Base-by-base conservation (phyloP, 1,284 basidiomycete species). In the Malassezia japonica region DNA sequence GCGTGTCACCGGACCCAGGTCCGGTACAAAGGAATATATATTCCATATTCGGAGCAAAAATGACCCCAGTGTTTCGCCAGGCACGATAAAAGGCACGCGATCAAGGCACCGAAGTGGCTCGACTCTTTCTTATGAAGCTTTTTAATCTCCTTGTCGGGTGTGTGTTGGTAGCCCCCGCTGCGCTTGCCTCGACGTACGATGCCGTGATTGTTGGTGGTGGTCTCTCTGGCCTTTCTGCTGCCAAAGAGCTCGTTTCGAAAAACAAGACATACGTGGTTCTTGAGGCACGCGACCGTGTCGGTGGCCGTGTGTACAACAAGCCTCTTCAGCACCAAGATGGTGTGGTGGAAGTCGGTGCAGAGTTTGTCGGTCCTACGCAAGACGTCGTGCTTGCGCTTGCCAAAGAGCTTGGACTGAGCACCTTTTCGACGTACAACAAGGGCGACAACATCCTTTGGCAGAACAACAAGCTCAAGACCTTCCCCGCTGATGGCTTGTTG, bases 201-300 rank as follows among this genome's bases (percentile, higher is more conserved):
- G 75, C 74, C 10, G 68, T 77, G 61, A 72, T 78, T 56, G 65
- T 79, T 41, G 78, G 78, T 13, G 76, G 77, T 9, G 77, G 77
- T 13, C 77, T 76, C 74, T 65, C 76, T 1, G 77, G 77, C 24
- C 67, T 77, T 10, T 73, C 75, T 4, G 76, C 77, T 1, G 77
- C 77, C 1, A 66, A 73, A 20, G 62, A 72, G 8, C 75, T 78
- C 23, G 59, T 75, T 1, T 43, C 60, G 15, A 70, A 71, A 6
- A 75, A 76, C 2, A 67, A 72, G 24, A 65, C 56, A 13, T 77
- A 78, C 5, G 65, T 77, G 16, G 65, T 78, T 18, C 68, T 79
- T 21, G 78, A 78, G 60, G 78, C 77, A 6, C 64, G 78, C 24
- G 70, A 77, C 48, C 64, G 77, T 13, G 62, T 76, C 21, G 78